phyloP scores from a whole-genome alignment of 2,329 filamentous ascomycete genomes.

The Iodosphaeria phyllophila region DNA sequence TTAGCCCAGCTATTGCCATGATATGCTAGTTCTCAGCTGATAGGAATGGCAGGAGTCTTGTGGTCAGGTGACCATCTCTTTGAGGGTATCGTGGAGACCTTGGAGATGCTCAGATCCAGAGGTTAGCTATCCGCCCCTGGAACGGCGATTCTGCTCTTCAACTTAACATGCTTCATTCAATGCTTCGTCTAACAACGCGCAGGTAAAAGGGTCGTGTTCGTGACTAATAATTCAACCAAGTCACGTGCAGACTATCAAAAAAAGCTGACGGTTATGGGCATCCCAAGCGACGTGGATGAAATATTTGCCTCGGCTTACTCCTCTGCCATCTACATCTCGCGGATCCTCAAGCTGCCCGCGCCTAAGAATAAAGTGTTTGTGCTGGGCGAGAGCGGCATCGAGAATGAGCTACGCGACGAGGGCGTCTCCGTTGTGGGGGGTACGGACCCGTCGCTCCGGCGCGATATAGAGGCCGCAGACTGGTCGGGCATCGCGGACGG shows the following conservation, averaged over 20 bases:
- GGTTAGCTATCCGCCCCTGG: slow-evolving; percentile 28
- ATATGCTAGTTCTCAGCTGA: too few relatives aligned
- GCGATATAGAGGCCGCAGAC: slow-evolving; percentile 66
- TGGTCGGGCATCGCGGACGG: slow-evolving; percentile 62
- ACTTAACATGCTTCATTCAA: slow-evolving; percentile 2
- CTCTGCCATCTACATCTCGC: slow-evolving; percentile 84
- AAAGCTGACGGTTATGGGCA: slow-evolving; percentile 69
- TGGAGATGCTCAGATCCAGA: slow-evolving; percentile 65
- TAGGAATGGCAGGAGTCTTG: slow-evolving; percentile 47
- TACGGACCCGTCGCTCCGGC: slow-evolving; percentile 59
- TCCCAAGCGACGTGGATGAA: slow-evolving; percentile 67
- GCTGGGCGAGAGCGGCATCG: slow-evolving; percentile 78
- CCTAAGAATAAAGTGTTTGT: slow-evolving; percentile 89
- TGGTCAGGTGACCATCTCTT: slow-evolving; percentile 93
- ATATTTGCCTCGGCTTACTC: slow-evolving; percentile 95
- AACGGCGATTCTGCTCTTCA: not conserved
- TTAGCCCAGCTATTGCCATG: not conserved
- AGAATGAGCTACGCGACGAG: slow-evolving; percentile 70
- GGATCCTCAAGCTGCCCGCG: slow-evolving; percentile 63
- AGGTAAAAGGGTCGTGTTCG: slow-evolving; percentile 90
- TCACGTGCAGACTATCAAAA: slow-evolving; percentile 82
- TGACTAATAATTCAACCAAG: slow-evolving; percentile 98
- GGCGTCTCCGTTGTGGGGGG: slow-evolving; percentile 68
- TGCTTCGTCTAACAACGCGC: not conserved
- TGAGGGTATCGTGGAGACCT: slow-evolving; percentile 65